Evolutionary conservation across 805 yeast species (phyloP).

Genomic region (Cyberlindnera maritima): DNA sequence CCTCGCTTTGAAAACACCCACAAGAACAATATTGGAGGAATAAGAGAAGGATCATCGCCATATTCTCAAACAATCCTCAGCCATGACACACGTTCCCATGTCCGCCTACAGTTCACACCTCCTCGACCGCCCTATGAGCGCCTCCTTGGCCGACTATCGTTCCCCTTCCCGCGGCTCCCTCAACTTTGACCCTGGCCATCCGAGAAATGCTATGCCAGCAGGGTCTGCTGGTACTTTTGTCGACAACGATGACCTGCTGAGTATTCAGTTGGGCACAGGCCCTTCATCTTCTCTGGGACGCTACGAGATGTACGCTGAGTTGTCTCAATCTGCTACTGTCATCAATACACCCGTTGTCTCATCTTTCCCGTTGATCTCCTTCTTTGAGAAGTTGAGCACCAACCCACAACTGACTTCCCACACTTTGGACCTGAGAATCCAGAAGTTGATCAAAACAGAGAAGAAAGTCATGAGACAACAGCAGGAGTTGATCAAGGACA

Average conservation of each 20-base stretch:
- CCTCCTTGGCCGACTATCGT: conserved; percentile 4
- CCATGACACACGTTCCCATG: not conserved
- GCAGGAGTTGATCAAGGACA: conserved; percentile 38
- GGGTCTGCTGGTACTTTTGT: conserved; percentile 7
- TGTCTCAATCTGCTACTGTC: conserved; percentile 8
- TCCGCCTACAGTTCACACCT: not conserved
- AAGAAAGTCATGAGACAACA: conserved; percentile 36
- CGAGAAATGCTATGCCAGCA: conserved; percentile 3
- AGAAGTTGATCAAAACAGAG: conserved; percentile 38
- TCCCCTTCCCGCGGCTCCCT: conserved; percentile 7
- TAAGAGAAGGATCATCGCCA: too few relatives aligned
- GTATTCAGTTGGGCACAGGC: conserved; percentile 16
- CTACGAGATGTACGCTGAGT: conserved; percentile 15
- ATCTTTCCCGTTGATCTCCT: conserved; percentile 22
- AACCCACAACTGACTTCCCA: conserved; percentile 26
- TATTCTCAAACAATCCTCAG: too few relatives aligned
- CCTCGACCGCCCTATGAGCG: conserved; percentile 1
- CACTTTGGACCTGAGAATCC: conserved; percentile 32
- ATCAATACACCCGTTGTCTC: conserved; percentile 2
- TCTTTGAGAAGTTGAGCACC: conserved; percentile 25
- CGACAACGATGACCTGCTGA: conserved; percentile 16
- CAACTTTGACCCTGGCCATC: conserved; percentile 6
- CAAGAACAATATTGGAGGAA: too few relatives aligned
- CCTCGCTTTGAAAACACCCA: not conserved
- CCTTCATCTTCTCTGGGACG: conserved; percentile 11